These are phyloP conservation scores for Obelidium mucronatum DNA, from an alignment of 192 early-diverging fungal genomes.

Conservation along the genomic window DNA sequence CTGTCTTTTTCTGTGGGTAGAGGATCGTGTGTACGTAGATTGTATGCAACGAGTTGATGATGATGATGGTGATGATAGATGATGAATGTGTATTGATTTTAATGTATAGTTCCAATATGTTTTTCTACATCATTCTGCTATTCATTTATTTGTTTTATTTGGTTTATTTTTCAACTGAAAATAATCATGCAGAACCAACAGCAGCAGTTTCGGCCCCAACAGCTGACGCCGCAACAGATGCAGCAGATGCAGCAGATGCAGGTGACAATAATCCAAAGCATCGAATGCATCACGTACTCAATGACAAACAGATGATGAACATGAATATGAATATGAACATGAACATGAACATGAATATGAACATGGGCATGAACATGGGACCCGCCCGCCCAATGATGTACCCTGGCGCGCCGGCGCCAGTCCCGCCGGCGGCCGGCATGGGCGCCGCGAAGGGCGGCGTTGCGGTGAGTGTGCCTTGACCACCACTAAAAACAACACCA, in stretches of 20 bases:
- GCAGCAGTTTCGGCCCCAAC: not conserved
- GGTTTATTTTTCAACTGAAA: no score
- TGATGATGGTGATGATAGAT: not conserved
- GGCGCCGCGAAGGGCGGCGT: not conserved
- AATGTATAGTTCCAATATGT: no score
- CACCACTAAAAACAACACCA: not conserved
- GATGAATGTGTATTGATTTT: no score
- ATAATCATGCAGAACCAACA: not conserved
- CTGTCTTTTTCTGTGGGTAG: conserved; percentile 45
- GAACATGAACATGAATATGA: no score
- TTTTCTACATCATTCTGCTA: no score
- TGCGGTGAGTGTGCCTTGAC: not conserved
- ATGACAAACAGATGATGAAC: no score
- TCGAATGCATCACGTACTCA: not conserved
- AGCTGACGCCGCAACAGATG: conserved; percentile 24
- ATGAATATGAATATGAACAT: conserved; percentile 28
- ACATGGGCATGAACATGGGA: not conserved
- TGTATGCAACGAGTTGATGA: conserved; percentile 55
- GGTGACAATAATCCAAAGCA: not conserved
- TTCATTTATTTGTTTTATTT: no score
- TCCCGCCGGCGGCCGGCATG: not conserved
- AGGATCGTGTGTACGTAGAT: conserved; percentile 71
- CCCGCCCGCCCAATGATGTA: not conserved
- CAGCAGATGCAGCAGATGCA: conserved; percentile 26
- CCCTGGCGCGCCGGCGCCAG: not conserved